Evolutionary conservation across 169 alveolate genomes (phyloP).

Genomic region (Perkinsus marinus): DNA sequence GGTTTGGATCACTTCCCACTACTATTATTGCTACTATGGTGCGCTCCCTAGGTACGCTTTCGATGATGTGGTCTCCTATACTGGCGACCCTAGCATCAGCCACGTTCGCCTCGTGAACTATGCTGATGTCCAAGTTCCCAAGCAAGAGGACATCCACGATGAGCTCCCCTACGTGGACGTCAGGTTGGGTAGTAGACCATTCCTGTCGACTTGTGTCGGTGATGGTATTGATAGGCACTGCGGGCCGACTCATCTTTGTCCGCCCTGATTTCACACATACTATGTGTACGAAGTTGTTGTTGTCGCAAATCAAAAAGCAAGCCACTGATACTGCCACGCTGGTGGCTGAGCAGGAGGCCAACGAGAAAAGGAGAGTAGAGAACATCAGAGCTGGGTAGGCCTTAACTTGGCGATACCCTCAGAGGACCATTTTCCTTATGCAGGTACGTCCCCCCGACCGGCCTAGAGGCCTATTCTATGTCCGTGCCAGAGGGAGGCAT

Average conservation of each 20-base stretch:
- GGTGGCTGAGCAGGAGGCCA: not conserved
- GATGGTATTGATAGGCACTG: not conserved
- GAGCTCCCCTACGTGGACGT: not conserved
- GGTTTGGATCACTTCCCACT: not conserved
- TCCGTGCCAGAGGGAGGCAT: not conserved
- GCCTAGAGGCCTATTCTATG: not conserved
- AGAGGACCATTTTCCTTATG: not conserved
- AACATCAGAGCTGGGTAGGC: not conserved
- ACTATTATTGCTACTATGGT: not conserved
- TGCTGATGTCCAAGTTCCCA: not conserved
- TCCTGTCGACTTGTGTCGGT: not conserved
- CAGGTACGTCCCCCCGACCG: not conserved
- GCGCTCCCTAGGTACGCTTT: not conserved
- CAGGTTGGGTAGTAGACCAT: not conserved
- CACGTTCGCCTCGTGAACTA: not conserved
- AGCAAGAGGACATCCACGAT: not conserved
- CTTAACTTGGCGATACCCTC: not conserved
- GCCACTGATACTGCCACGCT: not conserved
- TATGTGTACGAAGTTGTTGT: not conserved
- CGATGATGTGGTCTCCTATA: not conserved
- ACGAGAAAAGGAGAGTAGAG: not conserved
- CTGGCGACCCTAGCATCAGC: not conserved
- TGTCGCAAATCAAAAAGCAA: not conserved
- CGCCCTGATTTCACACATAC: not conserved
- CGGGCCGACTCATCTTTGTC: not conserved